These are phyloP conservation scores for Trapa incisa DNA, from an alignment of 345 rosid species.

Conservation along the genomic window DNA sequence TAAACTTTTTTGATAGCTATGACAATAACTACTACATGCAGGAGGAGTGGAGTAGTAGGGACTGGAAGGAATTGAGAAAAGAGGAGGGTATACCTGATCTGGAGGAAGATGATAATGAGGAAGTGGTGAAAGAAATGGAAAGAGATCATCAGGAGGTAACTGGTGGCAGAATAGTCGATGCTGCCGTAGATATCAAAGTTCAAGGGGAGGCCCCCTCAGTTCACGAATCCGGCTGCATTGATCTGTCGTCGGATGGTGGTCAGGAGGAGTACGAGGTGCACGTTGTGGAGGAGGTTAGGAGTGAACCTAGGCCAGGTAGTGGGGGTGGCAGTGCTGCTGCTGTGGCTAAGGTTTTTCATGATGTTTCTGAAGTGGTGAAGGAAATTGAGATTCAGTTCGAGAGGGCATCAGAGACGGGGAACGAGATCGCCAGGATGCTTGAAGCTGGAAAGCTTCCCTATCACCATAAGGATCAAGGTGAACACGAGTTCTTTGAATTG, in stretches of 20 bases:
- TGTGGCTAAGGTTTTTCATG: conserved; percentile 27
- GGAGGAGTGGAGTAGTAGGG: conserved; percentile 41
- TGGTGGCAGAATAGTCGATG: conserved; percentile 14
- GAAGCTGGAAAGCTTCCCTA: conserved; percentile 78
- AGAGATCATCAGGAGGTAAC: conserved; percentile 26
- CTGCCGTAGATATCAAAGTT: conserved; percentile 13
- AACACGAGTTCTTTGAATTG: background rate
- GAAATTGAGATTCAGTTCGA: conserved; percentile 64
- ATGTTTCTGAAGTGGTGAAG: conserved; percentile 40
- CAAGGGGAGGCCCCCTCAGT: conserved; percentile 22
- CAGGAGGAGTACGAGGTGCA: conserved; percentile 57
- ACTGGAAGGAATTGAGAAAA: conserved; percentile 68
- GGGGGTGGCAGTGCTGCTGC: conserved; percentile 15
- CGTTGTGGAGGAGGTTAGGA: conserved; percentile 67
- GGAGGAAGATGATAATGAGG: conserved; percentile 65
- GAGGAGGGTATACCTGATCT: conserved; percentile 95
- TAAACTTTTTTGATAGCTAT: conserved; percentile 43
- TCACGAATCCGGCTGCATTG: conserved; percentile 34
- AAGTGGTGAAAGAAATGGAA: conserved; percentile 49
- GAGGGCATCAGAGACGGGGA: conserved; percentile 74
- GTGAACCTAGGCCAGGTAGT: conserved; percentile 31
- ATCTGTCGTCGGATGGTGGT: conserved; percentile 31
- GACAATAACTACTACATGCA: conserved; percentile 28
- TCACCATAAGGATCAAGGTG: conserved; percentile 54
- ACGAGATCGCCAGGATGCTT: conserved; percentile 70